These are phyloP conservation scores for Elongisporangium prolatum DNA, from an alignment of 352 stramenopile genomes.

Conservation along the genomic window DNA sequence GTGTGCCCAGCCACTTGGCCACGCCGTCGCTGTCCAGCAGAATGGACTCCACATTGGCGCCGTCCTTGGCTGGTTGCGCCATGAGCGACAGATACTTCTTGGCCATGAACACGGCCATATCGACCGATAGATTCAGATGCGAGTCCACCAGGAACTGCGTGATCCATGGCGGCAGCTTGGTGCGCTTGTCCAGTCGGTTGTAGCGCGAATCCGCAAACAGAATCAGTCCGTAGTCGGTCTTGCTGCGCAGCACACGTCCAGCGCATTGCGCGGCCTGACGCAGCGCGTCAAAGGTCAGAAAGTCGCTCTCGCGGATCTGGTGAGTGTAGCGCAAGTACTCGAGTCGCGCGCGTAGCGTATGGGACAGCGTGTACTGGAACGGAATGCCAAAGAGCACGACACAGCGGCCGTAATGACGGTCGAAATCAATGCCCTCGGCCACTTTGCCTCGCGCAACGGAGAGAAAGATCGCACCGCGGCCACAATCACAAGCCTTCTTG, in stretches of 20 bases:
- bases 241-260: slow-evolving; percentile 96
- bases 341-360: slow-evolving; percentile 90
- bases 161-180: slow-evolving; percentile 98
- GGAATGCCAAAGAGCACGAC: slow-evolving; percentile 99
- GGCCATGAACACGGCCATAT: slow-evolving; percentile 95
- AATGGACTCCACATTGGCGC: slow-evolving; percentile 92
- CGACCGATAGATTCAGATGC: slow-evolving; percentile 96
- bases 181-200: slow-evolving; percentile 96
- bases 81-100: slow-evolving; percentile 96
- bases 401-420: slow-evolving; percentile 97
- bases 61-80: slow-evolving; percentile 92
- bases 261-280: slow-evolving; percentile 97
- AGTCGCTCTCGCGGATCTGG: slow-evolving; percentile 94
- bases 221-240: slow-evolving; percentile 99
- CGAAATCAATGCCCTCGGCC: slow-evolving; percentile 99
- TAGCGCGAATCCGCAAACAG: slow-evolving; percentile 99
- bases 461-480: slow-evolving; percentile 97
- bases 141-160: slow-evolving; percentile 95
- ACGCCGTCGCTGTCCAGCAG: slow-evolving; percentile 91
- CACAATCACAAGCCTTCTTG: slow-evolving; percentile 94
- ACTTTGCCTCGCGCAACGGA: slow-evolving; percentile 98
- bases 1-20: slow-evolving; percentile 59
- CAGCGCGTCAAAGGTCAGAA: slow-evolving; percentile 98
- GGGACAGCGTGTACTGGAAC: slow-evolving; percentile 98
- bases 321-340: slow-evolving; percentile 96